phyloP scores from a whole-genome alignment of 1,284 basidiomycete genomes.

The Papiliotrema fonsecae region DNA sequence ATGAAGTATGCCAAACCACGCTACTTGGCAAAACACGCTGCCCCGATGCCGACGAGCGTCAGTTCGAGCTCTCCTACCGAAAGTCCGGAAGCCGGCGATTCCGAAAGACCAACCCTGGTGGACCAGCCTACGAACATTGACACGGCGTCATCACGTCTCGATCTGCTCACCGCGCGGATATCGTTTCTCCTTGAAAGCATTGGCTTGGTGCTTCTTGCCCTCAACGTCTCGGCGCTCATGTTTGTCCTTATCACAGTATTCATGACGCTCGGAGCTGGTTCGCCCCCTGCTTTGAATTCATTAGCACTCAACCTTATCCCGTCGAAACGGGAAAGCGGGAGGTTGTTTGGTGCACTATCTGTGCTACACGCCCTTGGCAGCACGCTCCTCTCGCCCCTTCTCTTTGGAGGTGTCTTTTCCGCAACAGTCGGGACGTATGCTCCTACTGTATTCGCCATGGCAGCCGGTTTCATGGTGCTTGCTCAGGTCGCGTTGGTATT shows the following conservation, averaged over 20 bases:
- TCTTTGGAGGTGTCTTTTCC: slow-evolving; percentile 40
- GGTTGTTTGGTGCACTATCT: slow-evolving; percentile 43
- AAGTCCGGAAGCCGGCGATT: no score
- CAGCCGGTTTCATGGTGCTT: slow-evolving; percentile 18
- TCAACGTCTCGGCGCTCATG: slow-evolving; percentile 18
- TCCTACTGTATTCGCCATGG: slow-evolving; percentile 38
- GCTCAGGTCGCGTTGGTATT: slow-evolving; percentile 20
- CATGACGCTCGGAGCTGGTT: slow-evolving; percentile 33
- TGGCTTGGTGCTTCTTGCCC: slow-evolving; percentile 54
- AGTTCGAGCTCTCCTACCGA: no score
- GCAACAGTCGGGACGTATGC: slow-evolving; percentile 37
- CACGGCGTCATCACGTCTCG: slow-evolving; percentile 38
- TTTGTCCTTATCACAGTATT: slow-evolving; percentile 35
- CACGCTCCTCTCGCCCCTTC: slow-evolving; percentile 37
- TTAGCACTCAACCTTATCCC: slow-evolving; percentile 43
- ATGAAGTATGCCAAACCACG: slow-evolving; percentile 43
- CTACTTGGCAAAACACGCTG: slow-evolving; percentile 9
- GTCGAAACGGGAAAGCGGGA: slow-evolving; percentile 35
- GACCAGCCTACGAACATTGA: no score
- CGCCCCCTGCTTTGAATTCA: slow-evolving; percentile 36
- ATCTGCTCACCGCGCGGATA: slow-evolving; percentile 38
- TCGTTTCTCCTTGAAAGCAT: slow-evolving; percentile 55
- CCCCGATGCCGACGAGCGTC: no score
- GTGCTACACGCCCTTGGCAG: slow-evolving; percentile 40
- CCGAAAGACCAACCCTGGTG: no score